A percentile compares a stretch with the other conserved stretches of the same genome.
These are phyloP conservation scores for Aurantiochytrium sp. DNA, from an alignment of 108 stramenopile species.

Conservation along the genomic window DNA sequence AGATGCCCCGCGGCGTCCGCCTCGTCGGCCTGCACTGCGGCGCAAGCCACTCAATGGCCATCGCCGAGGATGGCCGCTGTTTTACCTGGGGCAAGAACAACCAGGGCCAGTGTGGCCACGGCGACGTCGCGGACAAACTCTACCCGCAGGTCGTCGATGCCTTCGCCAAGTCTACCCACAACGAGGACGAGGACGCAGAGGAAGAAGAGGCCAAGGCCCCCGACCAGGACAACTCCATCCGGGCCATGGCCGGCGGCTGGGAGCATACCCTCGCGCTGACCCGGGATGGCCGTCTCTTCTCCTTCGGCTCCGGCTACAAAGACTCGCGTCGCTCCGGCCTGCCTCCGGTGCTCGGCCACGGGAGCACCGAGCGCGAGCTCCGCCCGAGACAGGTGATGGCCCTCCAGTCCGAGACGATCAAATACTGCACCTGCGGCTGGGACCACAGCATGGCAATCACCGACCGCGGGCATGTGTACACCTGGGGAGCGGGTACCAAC, in stretches of 20 bases:
- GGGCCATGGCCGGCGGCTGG: slow-evolving; percentile 25
- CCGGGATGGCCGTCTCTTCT: neutral
- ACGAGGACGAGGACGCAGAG: neutral
- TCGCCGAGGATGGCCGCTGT: slow-evolving; percentile 43
- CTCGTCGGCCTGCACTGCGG: slow-evolving; percentile 44
- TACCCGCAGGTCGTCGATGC: neutral
- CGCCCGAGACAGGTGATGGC: slow-evolving; percentile 11
- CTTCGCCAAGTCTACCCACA: neutral
- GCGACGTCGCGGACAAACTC: slow-evolving; percentile 30
- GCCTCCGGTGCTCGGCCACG: slow-evolving; percentile 3
- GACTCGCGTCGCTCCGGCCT: slow-evolving; percentile 15
- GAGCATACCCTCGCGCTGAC: slow-evolving; percentile 28
- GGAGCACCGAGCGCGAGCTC: slow-evolving; percentile 31
- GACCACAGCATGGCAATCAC: slow-evolving; percentile 48
- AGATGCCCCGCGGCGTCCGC: neutral
- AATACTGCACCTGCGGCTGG: slow-evolving; percentile 51
- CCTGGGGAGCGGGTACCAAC: slow-evolving; percentile 37
- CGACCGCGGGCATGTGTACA: slow-evolving; percentile 43
- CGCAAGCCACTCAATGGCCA: slow-evolving; percentile 49
- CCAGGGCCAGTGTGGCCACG: slow-evolving; percentile 58
- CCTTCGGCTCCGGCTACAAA: slow-evolving; percentile 28
- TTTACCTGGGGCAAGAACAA: slow-evolving; percentile 51
- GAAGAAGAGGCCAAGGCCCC: neutral
- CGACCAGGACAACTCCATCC: neutral
- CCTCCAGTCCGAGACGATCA: slow-evolving; percentile 23